phyloP scores from a whole-genome alignment of 2,329 filamentous ascomycete genomes.

The Fusarium newnesense region DNA sequence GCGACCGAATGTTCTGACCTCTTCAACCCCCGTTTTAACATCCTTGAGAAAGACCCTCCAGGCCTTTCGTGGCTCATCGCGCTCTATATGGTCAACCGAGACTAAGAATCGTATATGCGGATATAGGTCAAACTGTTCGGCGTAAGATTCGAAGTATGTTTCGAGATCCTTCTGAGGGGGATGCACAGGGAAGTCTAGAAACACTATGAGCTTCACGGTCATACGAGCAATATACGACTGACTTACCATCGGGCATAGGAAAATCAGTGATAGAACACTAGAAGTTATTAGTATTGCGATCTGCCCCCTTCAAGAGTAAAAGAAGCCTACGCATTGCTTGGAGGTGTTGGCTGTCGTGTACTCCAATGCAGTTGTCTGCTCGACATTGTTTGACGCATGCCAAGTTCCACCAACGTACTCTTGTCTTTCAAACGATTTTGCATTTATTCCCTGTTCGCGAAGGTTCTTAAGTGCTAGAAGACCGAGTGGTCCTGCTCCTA shows the following conservation, averaged over 20 bases:
- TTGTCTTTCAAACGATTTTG: constrained; percentile 54
- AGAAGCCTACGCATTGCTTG: constrained; percentile 42
- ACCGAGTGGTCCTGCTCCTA: constrained; percentile 49
- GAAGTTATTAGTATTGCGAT: neutral
- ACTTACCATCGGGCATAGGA: constrained; percentile 46
- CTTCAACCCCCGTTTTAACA: constrained; percentile 29
- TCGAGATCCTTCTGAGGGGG: constrained; percentile 44
- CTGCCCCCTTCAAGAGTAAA: neutral
- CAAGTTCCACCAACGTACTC: constrained; percentile 55
- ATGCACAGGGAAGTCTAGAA: constrained; percentile 37
- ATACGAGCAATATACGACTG: neutral
- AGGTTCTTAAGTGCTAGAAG: constrained; percentile 55
- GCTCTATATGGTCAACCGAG: constrained; percentile 40
- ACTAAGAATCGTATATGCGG: constrained; percentile 44
- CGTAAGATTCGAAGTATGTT: constrained; percentile 48
- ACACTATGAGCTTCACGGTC: neutral
- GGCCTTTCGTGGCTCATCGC: constrained; percentile 38
- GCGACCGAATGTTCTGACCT: constrained; percentile 48
- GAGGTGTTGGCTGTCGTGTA: constrained; percentile 46
- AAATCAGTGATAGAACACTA: constrained; percentile 49
- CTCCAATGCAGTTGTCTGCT: constrained; percentile 51
- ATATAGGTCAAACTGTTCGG: constrained; percentile 45
- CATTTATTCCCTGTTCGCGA: constrained; percentile 55
- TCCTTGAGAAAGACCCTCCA: constrained; percentile 46
- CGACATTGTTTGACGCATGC: constrained; percentile 49